These are phyloP conservation scores for Mycosphaerella sp. DNA, from an alignment of 2,329 filamentous ascomycete species.

Conservation along the genomic window DNA sequence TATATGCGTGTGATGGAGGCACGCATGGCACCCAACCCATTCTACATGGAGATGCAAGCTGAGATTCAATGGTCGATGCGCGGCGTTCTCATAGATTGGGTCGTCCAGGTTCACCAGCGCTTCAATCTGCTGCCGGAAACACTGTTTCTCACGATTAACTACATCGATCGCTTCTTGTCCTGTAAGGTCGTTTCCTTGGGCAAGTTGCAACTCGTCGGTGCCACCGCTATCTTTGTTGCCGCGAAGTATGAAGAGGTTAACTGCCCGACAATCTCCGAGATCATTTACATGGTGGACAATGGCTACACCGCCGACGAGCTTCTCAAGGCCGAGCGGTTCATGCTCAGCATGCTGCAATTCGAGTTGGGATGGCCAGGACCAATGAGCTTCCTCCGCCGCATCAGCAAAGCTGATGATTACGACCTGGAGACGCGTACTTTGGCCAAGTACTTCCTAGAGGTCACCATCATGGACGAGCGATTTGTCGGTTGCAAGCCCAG, in stretches of 20 bases:
- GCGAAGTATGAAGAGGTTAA: conserved; percentile 99
- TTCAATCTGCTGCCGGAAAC: conserved; percentile 92
- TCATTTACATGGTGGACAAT: conserved; percentile 96
- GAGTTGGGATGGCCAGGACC: conserved; percentile 97
- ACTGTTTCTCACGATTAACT: conserved; percentile 90
- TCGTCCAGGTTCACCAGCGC: conserved; percentile 89
- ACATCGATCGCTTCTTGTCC: conserved; percentile 92
- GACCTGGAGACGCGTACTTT: conserved; percentile 91
- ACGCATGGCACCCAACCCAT: conserved; percentile 75
- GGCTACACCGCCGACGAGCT: conserved; percentile 89
- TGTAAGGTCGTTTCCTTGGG: conserved; percentile 90
- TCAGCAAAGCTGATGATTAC: conserved; percentile 98
- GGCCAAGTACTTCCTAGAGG: conserved; percentile 95
- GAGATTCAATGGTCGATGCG: conserved; percentile 99
- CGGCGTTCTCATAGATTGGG: conserved; percentile 93
- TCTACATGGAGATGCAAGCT: conserved; percentile 94
- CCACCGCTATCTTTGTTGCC: conserved; percentile 90
- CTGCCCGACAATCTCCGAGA: conserved; percentile 88
- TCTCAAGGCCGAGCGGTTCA: conserved; percentile 94
- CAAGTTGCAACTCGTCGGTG: conserved; percentile 92
- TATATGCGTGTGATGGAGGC: conserved; percentile 89
- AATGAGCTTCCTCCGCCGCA: conserved; percentile 94
- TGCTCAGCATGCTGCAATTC: conserved; percentile 93
- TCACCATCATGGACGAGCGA: conserved; percentile 96
- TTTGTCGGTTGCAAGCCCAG: conserved; percentile 89